These are phyloP conservation scores for Gryganskiella cystojenkinii DNA, from an alignment of 192 early-diverging fungal species.

Conservation along the genomic window DNA sequence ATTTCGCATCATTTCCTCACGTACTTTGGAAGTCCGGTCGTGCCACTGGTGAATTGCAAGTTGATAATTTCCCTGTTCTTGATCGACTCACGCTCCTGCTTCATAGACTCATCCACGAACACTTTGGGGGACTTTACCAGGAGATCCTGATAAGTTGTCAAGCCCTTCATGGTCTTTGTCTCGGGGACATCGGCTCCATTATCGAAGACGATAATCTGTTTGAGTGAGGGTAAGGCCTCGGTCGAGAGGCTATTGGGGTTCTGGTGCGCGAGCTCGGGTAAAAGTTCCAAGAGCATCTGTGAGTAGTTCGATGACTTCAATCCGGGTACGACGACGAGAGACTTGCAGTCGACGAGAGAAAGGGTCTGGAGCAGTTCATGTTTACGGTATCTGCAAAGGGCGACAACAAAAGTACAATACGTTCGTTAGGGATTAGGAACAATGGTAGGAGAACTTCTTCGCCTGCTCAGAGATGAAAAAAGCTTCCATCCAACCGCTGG, in stretches of 20 bases:
- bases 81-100: slow-evolving; percentile 14
- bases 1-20: too few species aligned
- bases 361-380: slow-evolving; percentile 59
- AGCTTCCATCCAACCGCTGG: too few species aligned
- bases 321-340: slow-evolving; percentile 48
- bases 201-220: slow-evolving; percentile 44
- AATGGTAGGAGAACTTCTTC: too few species aligned
- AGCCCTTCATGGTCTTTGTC: slow-evolving; percentile 29
- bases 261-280: slow-evolving; percentile 39
- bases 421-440: neutral
- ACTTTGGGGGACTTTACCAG: slow-evolving; percentile 5
- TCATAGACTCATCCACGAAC: slow-evolving; percentile 7
- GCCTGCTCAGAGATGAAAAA: too few species aligned
- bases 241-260: slow-evolving; percentile 27
- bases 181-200: slow-evolving; percentile 25
- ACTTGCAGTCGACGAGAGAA: slow-evolving; percentile 54
- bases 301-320: slow-evolving; percentile 58
- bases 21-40: slow-evolving; percentile 61
- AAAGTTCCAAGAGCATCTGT: slow-evolving; percentile 52
- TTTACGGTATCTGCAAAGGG: slow-evolving; percentile 34
- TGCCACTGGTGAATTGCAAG: slow-evolving; percentile 65
- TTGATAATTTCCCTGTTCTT: slow-evolving; percentile 56
- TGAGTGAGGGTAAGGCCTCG: slow-evolving; percentile 33
- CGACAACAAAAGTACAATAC: neutral
- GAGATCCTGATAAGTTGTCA: slow-evolving; percentile 37